Percentiles rank a stretch among this genome's conserved stretches.
Evolutionary conservation across 2,329 filamentous ascomycete species (phyloP).

Genomic region (Fusarium algeriense): DNA sequence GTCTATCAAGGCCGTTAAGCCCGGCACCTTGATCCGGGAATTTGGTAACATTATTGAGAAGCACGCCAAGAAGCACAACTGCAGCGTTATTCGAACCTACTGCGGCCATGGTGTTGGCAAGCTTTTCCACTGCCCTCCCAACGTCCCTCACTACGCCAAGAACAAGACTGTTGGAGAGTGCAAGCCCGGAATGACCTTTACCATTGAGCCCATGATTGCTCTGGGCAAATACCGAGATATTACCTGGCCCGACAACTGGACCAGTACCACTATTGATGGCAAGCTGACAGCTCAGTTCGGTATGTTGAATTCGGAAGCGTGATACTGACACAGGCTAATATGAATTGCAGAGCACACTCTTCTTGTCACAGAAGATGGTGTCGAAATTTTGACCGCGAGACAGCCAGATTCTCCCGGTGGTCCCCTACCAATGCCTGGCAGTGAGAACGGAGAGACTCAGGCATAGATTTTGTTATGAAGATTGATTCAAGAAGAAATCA

Average conservation of each 20-base stretch:
- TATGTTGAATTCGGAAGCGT: slow-evolving; percentile 57
- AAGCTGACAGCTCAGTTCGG: slow-evolving; percentile 92
- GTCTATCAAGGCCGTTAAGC: slow-evolving; percentile 92
- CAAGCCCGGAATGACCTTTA: slow-evolving; percentile 98
- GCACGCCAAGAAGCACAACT: slow-evolving; percentile 85
- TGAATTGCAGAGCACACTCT: slow-evolving; percentile 77
- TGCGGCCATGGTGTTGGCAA: slow-evolving; percentile 96
- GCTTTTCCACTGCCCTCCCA: slow-evolving; percentile 93
- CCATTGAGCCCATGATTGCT: slow-evolving; percentile 98
- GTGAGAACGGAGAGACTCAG: slow-evolving; percentile 31
- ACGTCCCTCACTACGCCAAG: slow-evolving; percentile 96
- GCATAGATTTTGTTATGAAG: slow-evolving; percentile 12
- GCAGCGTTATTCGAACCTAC: slow-evolving; percentile 94
- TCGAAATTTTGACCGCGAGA: slow-evolving; percentile 84
- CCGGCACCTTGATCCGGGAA: slow-evolving; percentile 90
- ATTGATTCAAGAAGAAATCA: slow-evolving; percentile 6
- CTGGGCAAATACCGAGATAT: slow-evolving; percentile 91
- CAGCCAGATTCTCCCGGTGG: slow-evolving; percentile 81
- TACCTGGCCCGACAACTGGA: slow-evolving; percentile 99
- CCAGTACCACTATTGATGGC: slow-evolving; percentile 91
- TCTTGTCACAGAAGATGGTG: slow-evolving; percentile 83
- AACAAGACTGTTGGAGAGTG: slow-evolving; percentile 97
- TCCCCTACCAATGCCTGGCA: slow-evolving; percentile 68
- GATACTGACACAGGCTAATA: slow-evolving; percentile 36
- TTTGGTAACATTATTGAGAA: slow-evolving; percentile 97